Evolutionary conservation across 2,329 filamentous ascomycete genomes (phyloP), one percentile per base, ranked within the genome.

Genomic region (Xylaria digitata): DNA sequence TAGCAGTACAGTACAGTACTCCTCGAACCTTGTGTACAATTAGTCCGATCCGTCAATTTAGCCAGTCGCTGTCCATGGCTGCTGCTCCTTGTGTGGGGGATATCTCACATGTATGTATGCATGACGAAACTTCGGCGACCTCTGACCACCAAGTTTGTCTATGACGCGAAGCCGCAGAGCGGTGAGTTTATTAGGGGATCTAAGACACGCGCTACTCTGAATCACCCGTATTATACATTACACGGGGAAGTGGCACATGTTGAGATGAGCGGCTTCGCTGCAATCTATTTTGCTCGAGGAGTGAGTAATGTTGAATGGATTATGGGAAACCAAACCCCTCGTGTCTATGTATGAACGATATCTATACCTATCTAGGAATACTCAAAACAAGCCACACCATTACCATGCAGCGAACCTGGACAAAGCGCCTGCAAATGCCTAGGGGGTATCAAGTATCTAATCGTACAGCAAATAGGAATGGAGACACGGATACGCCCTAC

Each of bases 361-460:
- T 40, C 37, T 40, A 40, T 54, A 37, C 52, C 34, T 11, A 19
- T 50, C 46, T 60, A 60, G 21, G 4, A 30, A 60, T 55, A 55
- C 23, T n/a, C 21, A 11, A 6, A 23, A 50, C n/a, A 1, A 19
- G 23, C 19, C n/a, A 32, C 48, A 46, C 40, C 26, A 17, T n/a
- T 50, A 15, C 11, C 15, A 32, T 42, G 17, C 9, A 21, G 43
- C 5, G 43, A 50, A 30, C 34, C 50, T 17, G 26, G 23, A 37
- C 30, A 40, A 37, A 26, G 13, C 23, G 19, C 21, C 21, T 8
- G 40, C 40, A 34, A 40, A 46, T 42, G 17, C 53, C 9, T 4
- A 52, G 23, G 48, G 63, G 54, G 55, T 68, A 67, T 63, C 42
- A 63, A 50, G 23, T 40, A n/a, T 37, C 42, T 45, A 63, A 54